Evolutionary conservation across 441 rosid species (phyloP).

Genomic region (Melastoma candidum): DNA sequence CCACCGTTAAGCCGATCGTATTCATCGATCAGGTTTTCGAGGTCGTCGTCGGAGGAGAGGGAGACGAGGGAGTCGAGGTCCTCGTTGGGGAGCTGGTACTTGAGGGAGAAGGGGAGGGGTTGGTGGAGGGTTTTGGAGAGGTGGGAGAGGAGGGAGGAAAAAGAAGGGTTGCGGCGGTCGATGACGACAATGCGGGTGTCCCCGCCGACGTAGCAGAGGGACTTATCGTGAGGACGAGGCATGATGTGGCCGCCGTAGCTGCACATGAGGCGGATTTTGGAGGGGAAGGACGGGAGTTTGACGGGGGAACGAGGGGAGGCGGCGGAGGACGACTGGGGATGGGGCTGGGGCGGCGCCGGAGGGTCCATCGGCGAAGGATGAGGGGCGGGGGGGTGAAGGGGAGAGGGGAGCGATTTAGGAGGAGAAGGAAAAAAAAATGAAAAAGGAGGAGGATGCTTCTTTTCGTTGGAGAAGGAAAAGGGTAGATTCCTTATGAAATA

Average conservation of each 20-base stretch:
- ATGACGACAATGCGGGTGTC: slow-evolving; percentile 85
- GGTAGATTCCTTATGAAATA: too few relatives aligned
- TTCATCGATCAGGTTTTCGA: slow-evolving; percentile 94
- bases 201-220: slow-evolving; percentile 84
- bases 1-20: slow-evolving; percentile 51
- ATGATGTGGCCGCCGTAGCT: slow-evolving; percentile 92
- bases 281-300: slow-evolving; percentile 18
- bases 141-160: slow-evolving; percentile 42
- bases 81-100: slow-evolving; percentile 88
- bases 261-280: slow-evolving; percentile 96
- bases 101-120: slow-evolving; percentile 61
- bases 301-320: slow-evolving; percentile 22
- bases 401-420: neutral
- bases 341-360: slow-evolving; percentile 10
- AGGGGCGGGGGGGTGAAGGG: slow-evolving; percentile 13
- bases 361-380: slow-evolving; percentile 12
- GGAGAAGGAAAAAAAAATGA: too few relatives aligned
- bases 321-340: slow-evolving; percentile 6
- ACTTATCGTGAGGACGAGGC: slow-evolving; percentile 93
- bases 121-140: slow-evolving; percentile 56
- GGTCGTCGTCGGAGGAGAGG: slow-evolving; percentile 84
- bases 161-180: slow-evolving; percentile 49
- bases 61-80: slow-evolving; percentile 90
- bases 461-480: too few relatives aligned
- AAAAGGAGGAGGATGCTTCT: too few relatives aligned